Evolutionary conservation across 106 monocot genomes (phyloP).

Genomic region (Platanthera guangdongensis): DNA sequence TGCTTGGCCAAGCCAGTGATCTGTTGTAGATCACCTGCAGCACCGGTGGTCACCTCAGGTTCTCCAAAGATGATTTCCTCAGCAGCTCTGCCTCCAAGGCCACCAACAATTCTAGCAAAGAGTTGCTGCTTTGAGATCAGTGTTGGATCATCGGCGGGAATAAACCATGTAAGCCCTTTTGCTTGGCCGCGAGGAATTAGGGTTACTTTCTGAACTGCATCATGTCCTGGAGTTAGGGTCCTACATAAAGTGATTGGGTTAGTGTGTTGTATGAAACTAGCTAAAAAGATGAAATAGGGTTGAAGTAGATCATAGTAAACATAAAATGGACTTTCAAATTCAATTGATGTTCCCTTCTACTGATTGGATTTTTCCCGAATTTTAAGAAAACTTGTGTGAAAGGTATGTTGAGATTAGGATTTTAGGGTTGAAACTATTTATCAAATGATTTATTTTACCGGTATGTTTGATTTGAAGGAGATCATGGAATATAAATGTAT

Average conservation of each 20-base stretch:
- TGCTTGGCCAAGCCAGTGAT: slow-evolving; percentile 91
- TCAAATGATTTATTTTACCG: too few relatives aligned
- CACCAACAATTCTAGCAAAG: slow-evolving; percentile 93
- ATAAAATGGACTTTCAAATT: not conserved
- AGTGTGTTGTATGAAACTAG: not conserved
- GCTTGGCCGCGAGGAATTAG: slow-evolving; percentile 90
- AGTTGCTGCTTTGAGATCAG: slow-evolving; percentile 91
- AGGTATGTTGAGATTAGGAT: not conserved
- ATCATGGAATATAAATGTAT: too few relatives aligned
- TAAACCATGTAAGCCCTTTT: slow-evolving; percentile 92
- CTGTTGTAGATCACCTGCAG: slow-evolving; percentile 92
- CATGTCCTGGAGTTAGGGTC: slow-evolving; percentile 91
- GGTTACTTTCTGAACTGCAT: slow-evolving; percentile 95
- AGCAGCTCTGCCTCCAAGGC: slow-evolving; percentile 96
- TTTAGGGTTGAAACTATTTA: too few relatives aligned
- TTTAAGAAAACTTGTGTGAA: not conserved
- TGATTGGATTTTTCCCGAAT: not conserved
- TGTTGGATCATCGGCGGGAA: slow-evolving; percentile 86
- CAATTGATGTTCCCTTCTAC: not conserved
- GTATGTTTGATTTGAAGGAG: too few relatives aligned
- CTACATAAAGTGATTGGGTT: slow-evolving; percentile 29
- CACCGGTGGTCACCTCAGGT: slow-evolving; percentile 95
- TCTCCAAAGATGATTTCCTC: slow-evolving; percentile 98
- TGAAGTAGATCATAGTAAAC: not conserved
- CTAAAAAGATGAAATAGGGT: not conserved